Conservation (phyloP, 202 grass and related monocot genomes). For the Eragrostis tef region DNA sequence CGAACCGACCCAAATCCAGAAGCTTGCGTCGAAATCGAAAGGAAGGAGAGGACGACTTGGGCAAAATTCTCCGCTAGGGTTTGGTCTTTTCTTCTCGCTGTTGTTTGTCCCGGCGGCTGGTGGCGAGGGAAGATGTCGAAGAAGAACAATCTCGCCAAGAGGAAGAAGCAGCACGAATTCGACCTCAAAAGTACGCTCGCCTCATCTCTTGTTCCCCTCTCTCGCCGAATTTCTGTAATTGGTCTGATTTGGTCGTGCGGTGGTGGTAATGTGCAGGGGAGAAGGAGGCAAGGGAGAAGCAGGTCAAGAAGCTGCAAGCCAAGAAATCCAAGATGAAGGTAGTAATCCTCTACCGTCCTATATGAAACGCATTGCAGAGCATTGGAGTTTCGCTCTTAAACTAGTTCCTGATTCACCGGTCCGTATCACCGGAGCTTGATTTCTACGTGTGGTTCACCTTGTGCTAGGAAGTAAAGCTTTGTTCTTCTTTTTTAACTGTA, state of each 20-base stretch:
- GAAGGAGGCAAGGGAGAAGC: conserved; percentile 73
- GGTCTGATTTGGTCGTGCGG: conserved; percentile 6
- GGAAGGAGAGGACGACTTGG: not conserved
- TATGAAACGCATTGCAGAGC: not conserved
- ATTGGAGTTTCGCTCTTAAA: not conserved
- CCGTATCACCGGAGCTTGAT: not conserved
- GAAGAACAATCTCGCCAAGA: conserved; percentile 86
- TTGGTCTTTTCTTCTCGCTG: not conserved
- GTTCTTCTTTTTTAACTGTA: too few species aligned
- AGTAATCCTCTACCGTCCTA: not conserved
- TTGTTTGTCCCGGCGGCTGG: not conserved
- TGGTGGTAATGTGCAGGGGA: conserved; percentile 52
- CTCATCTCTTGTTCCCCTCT: not conserved
- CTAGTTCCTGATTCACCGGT: not conserved
- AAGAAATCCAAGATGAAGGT: conserved; percentile 95
- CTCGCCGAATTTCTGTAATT: not conserved
- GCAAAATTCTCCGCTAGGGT: conserved; percentile 15
- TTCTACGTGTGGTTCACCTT: not conserved
- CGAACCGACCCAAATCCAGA: not conserved
- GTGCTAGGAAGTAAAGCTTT: too few species aligned
- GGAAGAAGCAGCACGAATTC: conserved; percentile 86
- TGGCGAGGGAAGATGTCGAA: conserved; percentile 77
- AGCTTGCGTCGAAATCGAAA: not conserved
- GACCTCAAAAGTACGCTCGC: conserved; percentile 62
- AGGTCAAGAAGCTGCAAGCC: conserved; percentile 75